A percentile compares a stretch with the other conserved stretches of the same genome.
These are phyloP conservation scores for Pleurotus citrinopileatus DNA, from an alignment of 768 basidiomycete genomes.

Conservation along the genomic window DNA sequence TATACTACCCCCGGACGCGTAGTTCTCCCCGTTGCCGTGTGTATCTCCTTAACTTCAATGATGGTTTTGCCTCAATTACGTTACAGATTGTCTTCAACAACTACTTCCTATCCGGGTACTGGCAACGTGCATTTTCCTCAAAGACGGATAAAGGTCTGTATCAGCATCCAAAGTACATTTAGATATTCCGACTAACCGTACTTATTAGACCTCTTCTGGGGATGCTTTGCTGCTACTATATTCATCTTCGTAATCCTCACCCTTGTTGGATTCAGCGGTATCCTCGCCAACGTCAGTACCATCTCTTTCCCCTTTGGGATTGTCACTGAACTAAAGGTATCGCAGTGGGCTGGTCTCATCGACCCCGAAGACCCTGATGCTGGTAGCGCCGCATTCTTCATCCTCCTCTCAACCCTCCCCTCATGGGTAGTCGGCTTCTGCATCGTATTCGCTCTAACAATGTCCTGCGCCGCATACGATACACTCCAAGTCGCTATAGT, in stretches of 20 bases:
- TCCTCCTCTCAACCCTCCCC: conserved; percentile 1
- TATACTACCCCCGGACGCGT: no score
- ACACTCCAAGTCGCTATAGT: conserved; percentile 9
- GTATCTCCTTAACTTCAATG: no score
- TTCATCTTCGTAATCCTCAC: conserved; percentile 8
- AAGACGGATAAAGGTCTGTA: conserved; percentile 5
- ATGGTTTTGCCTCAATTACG: not conserved
- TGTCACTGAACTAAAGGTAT: no score
- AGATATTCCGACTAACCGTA: not conserved
- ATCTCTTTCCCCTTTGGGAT: not conserved
- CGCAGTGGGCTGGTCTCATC: conserved; percentile 8
- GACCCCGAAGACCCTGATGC: not conserved
- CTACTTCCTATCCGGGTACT: conserved; percentile 5
- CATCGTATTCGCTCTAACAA: conserved; percentile 7
- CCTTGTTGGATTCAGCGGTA: conserved; percentile 1
- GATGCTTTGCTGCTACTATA: conserved; percentile 3
- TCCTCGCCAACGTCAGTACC: not conserved
- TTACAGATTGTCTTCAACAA: conserved; percentile 8
- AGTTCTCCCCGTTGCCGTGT: conserved; percentile 4
- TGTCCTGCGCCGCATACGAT: conserved; percentile 7
- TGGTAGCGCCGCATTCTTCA: conserved; percentile 8
- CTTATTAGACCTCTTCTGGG: conserved; percentile 3
- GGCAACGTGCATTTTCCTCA: conserved; percentile 9
- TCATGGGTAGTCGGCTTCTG: conserved; percentile 7
- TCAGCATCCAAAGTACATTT: not conserved